A percentile compares a stretch with the other conserved stretches of the same genome.
These are phyloP conservation scores for Boletus eberwhitei DNA, from an alignment of 768 basidiomycete species.

Conservation along the genomic window DNA sequence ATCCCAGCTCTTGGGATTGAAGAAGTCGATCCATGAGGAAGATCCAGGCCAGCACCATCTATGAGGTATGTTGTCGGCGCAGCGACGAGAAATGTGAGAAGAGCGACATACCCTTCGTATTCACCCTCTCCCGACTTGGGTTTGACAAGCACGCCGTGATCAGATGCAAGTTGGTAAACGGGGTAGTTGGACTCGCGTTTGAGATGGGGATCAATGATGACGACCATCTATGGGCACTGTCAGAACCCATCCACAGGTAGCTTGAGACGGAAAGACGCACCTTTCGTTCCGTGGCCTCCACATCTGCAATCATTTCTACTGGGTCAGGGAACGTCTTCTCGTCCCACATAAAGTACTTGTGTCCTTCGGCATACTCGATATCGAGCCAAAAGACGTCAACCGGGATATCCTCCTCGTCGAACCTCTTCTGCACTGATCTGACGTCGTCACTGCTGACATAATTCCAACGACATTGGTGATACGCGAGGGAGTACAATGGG, in stretches of 20 bases:
- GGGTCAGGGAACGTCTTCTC: slow-evolving; percentile 91
- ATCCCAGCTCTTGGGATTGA: slow-evolving; percentile 84
- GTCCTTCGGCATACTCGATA: slow-evolving; percentile 91
- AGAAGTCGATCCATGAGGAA: slow-evolving; percentile 96
- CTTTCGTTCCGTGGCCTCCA: slow-evolving; percentile 83
- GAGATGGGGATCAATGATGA: slow-evolving; percentile 95
- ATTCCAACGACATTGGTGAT: slow-evolving; percentile 99
- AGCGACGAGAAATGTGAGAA: not conserved
- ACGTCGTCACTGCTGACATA: slow-evolving; percentile 90
- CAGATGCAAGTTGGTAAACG: slow-evolving; percentile 80
- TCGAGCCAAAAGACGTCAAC: slow-evolving; percentile 97
- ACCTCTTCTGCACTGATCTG: slow-evolving; percentile 75
- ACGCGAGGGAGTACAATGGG: slow-evolving; percentile 85
- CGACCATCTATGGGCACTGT: slow-evolving; percentile 72
- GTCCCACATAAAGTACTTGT: slow-evolving; percentile 98
- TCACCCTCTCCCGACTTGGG: slow-evolving; percentile 74
- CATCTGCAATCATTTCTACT: slow-evolving; percentile 86
- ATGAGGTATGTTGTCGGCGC: not conserved
- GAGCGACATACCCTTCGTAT: slow-evolving; percentile 66
- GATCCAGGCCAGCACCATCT: slow-evolving; percentile 97
- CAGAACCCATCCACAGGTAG: not conserved
- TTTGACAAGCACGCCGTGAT: slow-evolving; percentile 81
- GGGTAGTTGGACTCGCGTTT: slow-evolving; percentile 81
- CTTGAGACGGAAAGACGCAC: slow-evolving; percentile 36
- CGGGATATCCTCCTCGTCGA: slow-evolving; percentile 94